Percentiles rank a stretch among this genome's conserved stretches.
Evolutionary conservation across 495 filamentous ascomycete genomes (phyloP).

Genomic region (Hapsidospora chrysogenum): DNA sequence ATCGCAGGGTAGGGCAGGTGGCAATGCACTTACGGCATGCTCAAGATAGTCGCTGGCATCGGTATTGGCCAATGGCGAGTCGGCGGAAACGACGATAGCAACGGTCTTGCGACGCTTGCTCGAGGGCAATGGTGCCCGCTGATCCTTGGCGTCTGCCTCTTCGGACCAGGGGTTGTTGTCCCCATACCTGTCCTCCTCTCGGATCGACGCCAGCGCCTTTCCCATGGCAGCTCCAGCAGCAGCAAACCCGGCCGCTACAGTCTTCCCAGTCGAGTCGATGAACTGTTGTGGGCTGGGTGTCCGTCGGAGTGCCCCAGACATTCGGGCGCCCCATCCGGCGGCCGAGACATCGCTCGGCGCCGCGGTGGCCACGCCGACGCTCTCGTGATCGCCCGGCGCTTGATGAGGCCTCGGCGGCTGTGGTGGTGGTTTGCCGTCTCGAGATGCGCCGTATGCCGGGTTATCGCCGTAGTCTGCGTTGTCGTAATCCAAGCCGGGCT

Average conservation of each 20-base stretch:
- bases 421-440: constrained; percentile 20
- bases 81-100: constrained; percentile 71
- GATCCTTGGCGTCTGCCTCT: constrained; percentile 41
- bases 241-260: constrained; percentile 60
- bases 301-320: constrained; percentile 68
- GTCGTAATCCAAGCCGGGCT: constrained; percentile 30
- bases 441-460: constrained; percentile 31
- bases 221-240: constrained; percentile 71
- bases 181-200: constrained; percentile 69
- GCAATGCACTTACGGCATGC: constrained; percentile 55
- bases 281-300: constrained; percentile 84
- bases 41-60: constrained; percentile 49
- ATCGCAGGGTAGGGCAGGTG: too few species aligned
- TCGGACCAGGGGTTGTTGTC: constrained; percentile 78
- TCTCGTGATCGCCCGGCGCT: constrained; percentile 3
- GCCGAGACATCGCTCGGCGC: constrained; percentile 26
- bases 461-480: constrained; percentile 33
- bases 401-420: not conserved
- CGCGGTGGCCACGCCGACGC: constrained; percentile 7
- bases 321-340: constrained; percentile 53
- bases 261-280: constrained; percentile 60
- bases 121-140: constrained; percentile 10
- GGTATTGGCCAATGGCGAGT: constrained; percentile 37
- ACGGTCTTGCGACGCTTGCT: constrained; percentile 51
- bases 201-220: constrained; percentile 64